A percentile compares a stretch with the other conserved stretches of the same genome.
Evolutionary conservation across 208 protist species (phyloP).

Genomic region (Acanthamoeba lenticulata): DNA sequence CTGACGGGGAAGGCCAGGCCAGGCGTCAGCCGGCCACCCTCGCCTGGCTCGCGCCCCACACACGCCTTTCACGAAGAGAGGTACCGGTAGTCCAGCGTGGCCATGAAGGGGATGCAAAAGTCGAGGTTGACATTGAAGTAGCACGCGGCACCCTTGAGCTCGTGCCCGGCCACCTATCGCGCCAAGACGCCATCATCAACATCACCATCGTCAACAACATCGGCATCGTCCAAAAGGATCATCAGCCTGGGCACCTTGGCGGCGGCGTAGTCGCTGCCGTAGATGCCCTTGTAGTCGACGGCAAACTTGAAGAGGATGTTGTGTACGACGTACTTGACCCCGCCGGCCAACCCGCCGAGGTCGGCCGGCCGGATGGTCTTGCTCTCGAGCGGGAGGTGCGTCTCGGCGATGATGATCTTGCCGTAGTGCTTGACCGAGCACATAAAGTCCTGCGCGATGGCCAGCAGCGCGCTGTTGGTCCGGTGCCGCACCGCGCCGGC

Average conservation of each 20-base stretch:
- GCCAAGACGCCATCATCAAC: neutral
- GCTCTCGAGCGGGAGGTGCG: neutral
- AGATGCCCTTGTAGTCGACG: constrained; percentile 75
- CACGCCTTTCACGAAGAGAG: no score
- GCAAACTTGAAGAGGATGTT: constrained; percentile 81
- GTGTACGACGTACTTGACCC: constrained; percentile 78
- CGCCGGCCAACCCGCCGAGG: constrained; percentile 68
- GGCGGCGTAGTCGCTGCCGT: constrained; percentile 72
- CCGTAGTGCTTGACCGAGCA: constrained; percentile 17
- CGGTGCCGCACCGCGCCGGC: neutral
- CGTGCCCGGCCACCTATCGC: constrained; percentile 59
- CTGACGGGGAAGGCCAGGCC: no score
- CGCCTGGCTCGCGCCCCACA: no score
- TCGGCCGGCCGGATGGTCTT: constrained; percentile 63
- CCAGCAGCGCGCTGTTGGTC: neutral
- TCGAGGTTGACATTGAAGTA: constrained; percentile 67
- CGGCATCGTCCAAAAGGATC: neutral
- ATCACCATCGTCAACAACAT: neutral
- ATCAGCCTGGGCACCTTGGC: constrained; percentile 56
- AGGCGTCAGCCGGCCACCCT: no score
- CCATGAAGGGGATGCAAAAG: constrained; percentile 75
- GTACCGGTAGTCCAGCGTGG: constrained; percentile 62
- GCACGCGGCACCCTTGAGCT: constrained; percentile 73
- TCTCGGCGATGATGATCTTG: constrained; percentile 25
- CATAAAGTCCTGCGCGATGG: constrained; percentile 38